Evolutionary conservation across 495 filamentous ascomycete species (phyloP), one percentile per base, ranked within the genome.

Genomic region (Glutinoglossum americanum): DNA sequence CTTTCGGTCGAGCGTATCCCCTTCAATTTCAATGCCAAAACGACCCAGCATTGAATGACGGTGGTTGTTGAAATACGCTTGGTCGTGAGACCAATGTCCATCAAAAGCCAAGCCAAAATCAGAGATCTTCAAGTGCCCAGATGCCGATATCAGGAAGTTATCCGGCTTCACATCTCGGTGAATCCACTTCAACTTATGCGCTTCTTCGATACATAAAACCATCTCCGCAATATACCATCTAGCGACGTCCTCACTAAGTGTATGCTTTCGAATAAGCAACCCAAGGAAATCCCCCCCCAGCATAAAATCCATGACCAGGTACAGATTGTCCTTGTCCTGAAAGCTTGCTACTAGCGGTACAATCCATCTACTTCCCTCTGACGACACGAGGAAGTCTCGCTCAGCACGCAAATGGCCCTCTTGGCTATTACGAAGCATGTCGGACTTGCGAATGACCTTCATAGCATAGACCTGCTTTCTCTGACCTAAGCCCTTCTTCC

Each of bases 231-330:
- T 71, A 64, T 97, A 97, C 74, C 84, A 94, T 54, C 79, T 78
- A 3, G 88, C 81, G 47, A 84, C 79, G 7, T 75, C 71, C 67
- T 97, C 90, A 56, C 76, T 77, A 9, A 97, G 76, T 3, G 83
- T 77, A 57, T 86, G 82, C 64, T 88, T 83, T 27, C 89, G 81
- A 60, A 94, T 84, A 10, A 97, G 68, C 6, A 94, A 70, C 0
- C 85, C 84, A 2, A 97, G 74, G 61, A 97, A 95, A 65, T 97
- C 90, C 1, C 90, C 90, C 17, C 90, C 90, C 7, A 93, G 81
- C 86, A 94, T 93, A 64, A 94, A 97, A 58, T 97, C 89, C 88
- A 95, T 95, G 57, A 94, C 83, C 11, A 97, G 79, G 64, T 95
- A 95, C 27, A 97, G 72, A 63, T 87, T 84, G 19, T 76, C 75